A percentile compares a stretch with the other conserved stretches of the same genome.
These are phyloP conservation scores for Delitschia confertaspora DNA, from an alignment of 495 filamentous ascomycete genomes.

Conservation along the genomic window DNA sequence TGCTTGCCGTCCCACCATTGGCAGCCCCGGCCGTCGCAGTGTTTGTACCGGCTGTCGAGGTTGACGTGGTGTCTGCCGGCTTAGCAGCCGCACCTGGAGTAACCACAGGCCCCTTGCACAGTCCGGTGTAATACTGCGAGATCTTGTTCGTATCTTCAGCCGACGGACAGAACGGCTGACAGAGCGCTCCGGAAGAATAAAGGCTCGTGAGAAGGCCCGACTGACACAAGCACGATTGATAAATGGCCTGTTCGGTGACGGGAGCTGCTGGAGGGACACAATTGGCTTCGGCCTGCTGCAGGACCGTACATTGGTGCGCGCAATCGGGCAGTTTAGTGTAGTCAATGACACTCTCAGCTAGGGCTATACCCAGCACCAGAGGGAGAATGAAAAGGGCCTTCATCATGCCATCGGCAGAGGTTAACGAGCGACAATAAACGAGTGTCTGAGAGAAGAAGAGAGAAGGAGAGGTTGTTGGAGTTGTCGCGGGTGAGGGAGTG, in stretches of 20 bases:
- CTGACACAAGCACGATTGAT: constrained; percentile 50
- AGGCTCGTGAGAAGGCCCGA: constrained; percentile 38
- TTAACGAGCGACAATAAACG: not conserved
- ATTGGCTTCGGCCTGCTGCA: constrained; percentile 39
- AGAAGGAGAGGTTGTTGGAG: not conserved
- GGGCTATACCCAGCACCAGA: constrained; percentile 9
- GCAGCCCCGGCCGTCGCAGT: constrained; percentile 16
- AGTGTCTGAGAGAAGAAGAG: not conserved
- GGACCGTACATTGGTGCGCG: constrained; percentile 39
- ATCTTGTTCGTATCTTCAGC: constrained; percentile 33
- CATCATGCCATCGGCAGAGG: constrained; percentile 4
- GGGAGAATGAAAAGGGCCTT: constrained; percentile 7
- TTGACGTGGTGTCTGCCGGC: constrained; percentile 21
- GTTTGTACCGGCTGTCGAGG: constrained; percentile 24
- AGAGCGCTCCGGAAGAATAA: constrained; percentile 37
- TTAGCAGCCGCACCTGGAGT: constrained; percentile 13
- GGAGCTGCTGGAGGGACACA: constrained; percentile 39
- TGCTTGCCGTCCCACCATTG: not conserved
- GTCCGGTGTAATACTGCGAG: constrained; percentile 41
- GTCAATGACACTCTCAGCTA: constrained; percentile 27
- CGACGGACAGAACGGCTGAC: constrained; percentile 33
- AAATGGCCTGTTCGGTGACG: constrained; percentile 33
- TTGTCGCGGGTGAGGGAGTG: not conserved
- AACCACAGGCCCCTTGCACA: constrained; percentile 23
- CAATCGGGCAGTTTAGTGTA: constrained; percentile 43